Conservation (phyloP, 345 rosid genomes). For the Clausena lansium region DNA sequence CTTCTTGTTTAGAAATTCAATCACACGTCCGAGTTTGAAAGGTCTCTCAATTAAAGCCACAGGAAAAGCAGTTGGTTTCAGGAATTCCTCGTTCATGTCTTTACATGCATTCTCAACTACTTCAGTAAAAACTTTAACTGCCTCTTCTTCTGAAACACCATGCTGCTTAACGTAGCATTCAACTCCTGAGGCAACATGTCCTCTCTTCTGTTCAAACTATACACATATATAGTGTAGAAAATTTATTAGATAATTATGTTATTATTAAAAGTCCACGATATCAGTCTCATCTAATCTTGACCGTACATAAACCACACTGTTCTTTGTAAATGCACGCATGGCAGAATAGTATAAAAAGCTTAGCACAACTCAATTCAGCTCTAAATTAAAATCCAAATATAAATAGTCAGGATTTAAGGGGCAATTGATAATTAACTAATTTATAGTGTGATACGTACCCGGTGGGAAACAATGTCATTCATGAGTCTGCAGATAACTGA, state of each 20-base stretch:
- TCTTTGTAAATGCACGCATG: too few relatives aligned
- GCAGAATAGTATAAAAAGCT: too few relatives aligned
- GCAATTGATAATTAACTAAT: too few relatives aligned
- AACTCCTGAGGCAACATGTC: slow-evolving; percentile 10
- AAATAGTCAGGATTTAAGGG: too few relatives aligned
- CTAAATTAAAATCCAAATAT: too few relatives aligned
- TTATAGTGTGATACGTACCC: not conserved
- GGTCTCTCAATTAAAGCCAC: not conserved
- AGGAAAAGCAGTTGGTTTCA: not conserved
- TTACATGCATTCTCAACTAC: not conserved
- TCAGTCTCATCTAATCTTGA: too few relatives aligned
- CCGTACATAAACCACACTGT: too few relatives aligned
- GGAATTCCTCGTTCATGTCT: not conserved
- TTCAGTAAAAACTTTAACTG: not conserved
- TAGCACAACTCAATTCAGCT: too few relatives aligned
- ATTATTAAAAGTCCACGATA: too few relatives aligned
- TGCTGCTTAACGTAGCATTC: slow-evolving; percentile 15
- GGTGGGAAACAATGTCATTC: slow-evolving; percentile 11
- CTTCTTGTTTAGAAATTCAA: not conserved
- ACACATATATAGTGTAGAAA: not conserved
- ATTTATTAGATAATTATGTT: too few relatives aligned
- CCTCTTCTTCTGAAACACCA: not conserved
- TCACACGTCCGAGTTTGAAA: not conserved
- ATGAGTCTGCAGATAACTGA: not conserved
- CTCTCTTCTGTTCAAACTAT: not conserved